Base-by-base conservation (phyloP, 345 rosid genomes). In the Eucalyptus sp. region DNA sequence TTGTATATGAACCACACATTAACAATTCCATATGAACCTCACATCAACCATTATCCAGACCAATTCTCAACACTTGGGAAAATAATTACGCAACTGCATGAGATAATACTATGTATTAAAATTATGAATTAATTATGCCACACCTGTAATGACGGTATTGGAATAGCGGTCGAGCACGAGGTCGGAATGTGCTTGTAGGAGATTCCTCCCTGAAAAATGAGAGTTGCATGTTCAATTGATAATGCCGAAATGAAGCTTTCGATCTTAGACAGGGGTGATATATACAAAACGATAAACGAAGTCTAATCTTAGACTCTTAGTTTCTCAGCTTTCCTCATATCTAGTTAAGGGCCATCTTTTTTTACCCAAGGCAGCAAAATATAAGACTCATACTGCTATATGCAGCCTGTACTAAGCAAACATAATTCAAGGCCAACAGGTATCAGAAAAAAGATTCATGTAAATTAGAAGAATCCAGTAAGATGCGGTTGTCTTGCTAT, bases 131-230 rank as follows among this genome's bases (percentile, higher is more conserved):
- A 76, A 71, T 84, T 66, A 50, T 37, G 80, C 86, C 89, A 86
- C 91, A 96, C 99, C 99, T 97, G 93, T 98, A 98, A 87, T 95
- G 97, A 90, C 99, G 99, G 90, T 98, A 98, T 89, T 97, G 99
- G 95, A 98, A 98, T 86, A 98, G 99, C 37, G 89, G 96, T 50
- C 96, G 93, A 90, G 99, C 97, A 90, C 98, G 99, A 86, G 99
- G 99, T 80, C 98, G 98, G 84, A 97, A 98, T 89, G 98, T 98
- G 92, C 94, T 95, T 71, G 92, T 94, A 85, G 99, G 94, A 93
- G 98, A 92, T 90, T 98, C 96, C 88, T 96, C 99, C 99, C 99
- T 98, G 95, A 91, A 92, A 89, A 90, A 48, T 83, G 89, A 56
- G 64, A 86, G 87, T 86, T 81, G 87, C 64, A n/a, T 29, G 37